Evolutionary conservation across 2,329 filamentous ascomycete species (phyloP).

Genomic region (Pestalotiopsis fici): DNA sequence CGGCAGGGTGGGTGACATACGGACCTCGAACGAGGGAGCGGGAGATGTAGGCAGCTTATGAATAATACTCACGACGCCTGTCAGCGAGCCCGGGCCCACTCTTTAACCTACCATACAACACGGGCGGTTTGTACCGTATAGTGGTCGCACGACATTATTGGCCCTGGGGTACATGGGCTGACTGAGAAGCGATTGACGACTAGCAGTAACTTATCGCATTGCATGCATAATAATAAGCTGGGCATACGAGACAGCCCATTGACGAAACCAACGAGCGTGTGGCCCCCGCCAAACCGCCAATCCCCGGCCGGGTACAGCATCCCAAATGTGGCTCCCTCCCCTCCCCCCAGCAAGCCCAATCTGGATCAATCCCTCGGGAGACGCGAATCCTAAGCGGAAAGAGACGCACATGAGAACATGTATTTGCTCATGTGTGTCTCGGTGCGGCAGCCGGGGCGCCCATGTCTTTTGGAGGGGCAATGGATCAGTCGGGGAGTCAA

Average conservation of each 20-base stretch:
- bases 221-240: background rate
- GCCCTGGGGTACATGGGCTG: background rate
- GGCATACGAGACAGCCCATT: background rate
- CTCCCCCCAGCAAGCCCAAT: background rate
- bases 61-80: background rate
- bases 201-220: background rate
- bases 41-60: conserved; percentile 4
- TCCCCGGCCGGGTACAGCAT: background rate
- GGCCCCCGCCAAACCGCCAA: background rate
- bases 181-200: background rate
- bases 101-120: conserved; percentile 3
- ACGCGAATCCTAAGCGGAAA: background rate
- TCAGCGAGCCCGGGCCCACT: background rate
- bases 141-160: background rate
- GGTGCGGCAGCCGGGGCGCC: background rate
- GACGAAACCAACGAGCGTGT: background rate
- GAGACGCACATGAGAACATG: background rate
- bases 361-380: background rate
- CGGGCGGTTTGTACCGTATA: background rate
- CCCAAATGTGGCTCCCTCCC: background rate
- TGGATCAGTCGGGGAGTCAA: background rate
- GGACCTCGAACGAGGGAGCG: background rate
- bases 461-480: background rate
- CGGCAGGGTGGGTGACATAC: background rate
- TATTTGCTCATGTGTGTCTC: background rate